phyloP scores from a whole-genome alignment of 139 green algal genomes.

The Auxenochlorella protothecoides region DNA sequence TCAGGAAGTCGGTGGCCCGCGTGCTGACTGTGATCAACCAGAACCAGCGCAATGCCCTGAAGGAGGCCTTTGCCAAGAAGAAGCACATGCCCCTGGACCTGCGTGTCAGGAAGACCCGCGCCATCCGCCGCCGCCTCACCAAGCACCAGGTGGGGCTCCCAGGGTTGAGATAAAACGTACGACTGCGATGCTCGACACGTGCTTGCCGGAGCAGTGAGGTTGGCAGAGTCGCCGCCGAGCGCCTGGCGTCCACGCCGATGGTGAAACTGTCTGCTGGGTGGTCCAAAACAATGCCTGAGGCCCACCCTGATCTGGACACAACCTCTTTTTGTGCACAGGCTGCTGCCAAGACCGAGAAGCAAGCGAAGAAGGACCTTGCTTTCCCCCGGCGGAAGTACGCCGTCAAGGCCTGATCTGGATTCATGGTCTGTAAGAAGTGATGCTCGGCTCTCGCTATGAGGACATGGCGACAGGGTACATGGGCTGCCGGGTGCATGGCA shows the following conservation, averaged over 20 bases:
- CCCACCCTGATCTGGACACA: too few species aligned
- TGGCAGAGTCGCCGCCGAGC: too few species aligned
- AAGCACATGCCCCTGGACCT: constrained; percentile 91
- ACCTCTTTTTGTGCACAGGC: constrained; percentile 30
- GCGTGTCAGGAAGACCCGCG: constrained; percentile 93
- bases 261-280: too few species aligned
- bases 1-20: constrained; percentile 90
- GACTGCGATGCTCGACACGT: too few species aligned
- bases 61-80: constrained; percentile 60
- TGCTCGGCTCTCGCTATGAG: neutral
- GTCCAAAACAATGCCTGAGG: too few species aligned
- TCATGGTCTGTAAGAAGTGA: neutral
- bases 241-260: too few species aligned
- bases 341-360: constrained; percentile 64
- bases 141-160: constrained; percentile 60
- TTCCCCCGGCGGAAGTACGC: constrained; percentile 92
- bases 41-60: constrained; percentile 75
- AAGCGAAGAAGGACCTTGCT: constrained; percentile 67
- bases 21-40: constrained; percentile 93
- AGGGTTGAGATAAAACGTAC: too few species aligned
- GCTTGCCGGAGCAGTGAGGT: too few species aligned
- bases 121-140: constrained; percentile 80
- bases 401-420: constrained; percentile 69
- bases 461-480: neutral
- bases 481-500: too few species aligned